Conservation (phyloP, 805 yeast species). For the Candida peoriensis region DNA sequence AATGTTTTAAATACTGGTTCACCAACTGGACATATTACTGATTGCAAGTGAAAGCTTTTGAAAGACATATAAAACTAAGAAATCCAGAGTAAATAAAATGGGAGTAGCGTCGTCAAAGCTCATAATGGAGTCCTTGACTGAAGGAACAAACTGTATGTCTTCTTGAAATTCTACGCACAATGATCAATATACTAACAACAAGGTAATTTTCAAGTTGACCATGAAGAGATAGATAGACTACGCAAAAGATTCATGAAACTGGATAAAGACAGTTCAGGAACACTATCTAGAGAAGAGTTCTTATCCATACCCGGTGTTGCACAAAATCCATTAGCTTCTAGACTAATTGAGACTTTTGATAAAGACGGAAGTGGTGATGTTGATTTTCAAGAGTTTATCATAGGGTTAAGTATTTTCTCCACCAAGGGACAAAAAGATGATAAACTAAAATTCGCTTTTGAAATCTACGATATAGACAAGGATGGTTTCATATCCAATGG, state of each 20-base stretch:
- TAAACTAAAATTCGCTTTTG: constrained; percentile 83
- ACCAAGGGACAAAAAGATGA: constrained; percentile 77
- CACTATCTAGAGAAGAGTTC: constrained; percentile 87
- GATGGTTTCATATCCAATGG: constrained; percentile 96
- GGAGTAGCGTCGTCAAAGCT: constrained; percentile 57
- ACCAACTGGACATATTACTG: no score
- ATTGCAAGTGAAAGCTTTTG: no score
- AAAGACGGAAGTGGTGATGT: constrained; percentile 89
- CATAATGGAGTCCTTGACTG: constrained; percentile 66
- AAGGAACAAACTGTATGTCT: constrained; percentile 67
- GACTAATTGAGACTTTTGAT: constrained; percentile 93
- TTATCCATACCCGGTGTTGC: constrained; percentile 89
- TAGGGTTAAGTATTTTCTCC: constrained; percentile 82
- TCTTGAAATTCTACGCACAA: background rate
- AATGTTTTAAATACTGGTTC: no score
- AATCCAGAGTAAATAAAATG: constrained; percentile 24
- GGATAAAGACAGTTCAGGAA: constrained; percentile 89
- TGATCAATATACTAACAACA: constrained; percentile 1
- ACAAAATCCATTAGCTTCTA: constrained; percentile 80
- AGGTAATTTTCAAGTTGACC: constrained; percentile 62
- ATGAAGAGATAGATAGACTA: constrained; percentile 87
- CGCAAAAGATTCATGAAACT: constrained; percentile 92
- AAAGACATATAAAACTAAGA: background rate
- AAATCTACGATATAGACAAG: constrained; percentile 90
- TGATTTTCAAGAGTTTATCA: constrained; percentile 91